Evolutionary conservation across 2,329 filamentous ascomycete species (phyloP).

Genomic region (Botryosphaeria dothidea): DNA sequence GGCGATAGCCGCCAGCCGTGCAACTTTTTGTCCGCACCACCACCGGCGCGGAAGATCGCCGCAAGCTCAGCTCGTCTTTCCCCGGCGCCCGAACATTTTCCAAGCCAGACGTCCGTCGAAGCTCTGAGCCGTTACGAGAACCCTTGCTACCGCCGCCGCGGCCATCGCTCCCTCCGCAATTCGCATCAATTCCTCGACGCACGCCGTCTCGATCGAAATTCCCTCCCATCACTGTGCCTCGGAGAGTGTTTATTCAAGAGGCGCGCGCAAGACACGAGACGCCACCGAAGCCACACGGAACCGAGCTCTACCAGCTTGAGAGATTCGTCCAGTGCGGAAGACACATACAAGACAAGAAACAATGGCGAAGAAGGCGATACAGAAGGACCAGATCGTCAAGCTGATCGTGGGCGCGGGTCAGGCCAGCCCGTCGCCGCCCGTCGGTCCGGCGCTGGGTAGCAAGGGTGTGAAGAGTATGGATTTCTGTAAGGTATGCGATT

Average conservation of each 20-base stretch:
- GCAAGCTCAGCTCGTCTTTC: neutral
- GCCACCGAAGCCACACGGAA: neutral
- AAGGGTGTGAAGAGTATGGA: conserved; percentile 99
- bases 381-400: conserved; percentile 70
- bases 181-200: neutral
- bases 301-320: too few species aligned
- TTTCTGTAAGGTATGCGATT: conserved; percentile 84
- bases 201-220: too few species aligned
- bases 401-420: conserved; percentile 96
- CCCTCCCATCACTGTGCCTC: too few species aligned
- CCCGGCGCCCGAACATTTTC: neutral
- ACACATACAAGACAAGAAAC: neutral
- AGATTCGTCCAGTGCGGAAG: neutral
- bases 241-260: too few species aligned
- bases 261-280: too few species aligned
- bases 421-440: conserved; percentile 90
- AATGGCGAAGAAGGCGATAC: conserved; percentile 39
- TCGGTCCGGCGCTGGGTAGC: conserved; percentile 92
- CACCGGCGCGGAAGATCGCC: conserved; percentile 7
- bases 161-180: too few species aligned
- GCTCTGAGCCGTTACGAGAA: too few species aligned
- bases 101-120: neutral
- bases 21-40: conserved; percentile 8
- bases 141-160: too few species aligned
- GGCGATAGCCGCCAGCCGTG: neutral